These are phyloP conservation scores for Gaultheria prostrata DNA, from an alignment of 148 eudicot species.

Conservation along the genomic window DNA sequence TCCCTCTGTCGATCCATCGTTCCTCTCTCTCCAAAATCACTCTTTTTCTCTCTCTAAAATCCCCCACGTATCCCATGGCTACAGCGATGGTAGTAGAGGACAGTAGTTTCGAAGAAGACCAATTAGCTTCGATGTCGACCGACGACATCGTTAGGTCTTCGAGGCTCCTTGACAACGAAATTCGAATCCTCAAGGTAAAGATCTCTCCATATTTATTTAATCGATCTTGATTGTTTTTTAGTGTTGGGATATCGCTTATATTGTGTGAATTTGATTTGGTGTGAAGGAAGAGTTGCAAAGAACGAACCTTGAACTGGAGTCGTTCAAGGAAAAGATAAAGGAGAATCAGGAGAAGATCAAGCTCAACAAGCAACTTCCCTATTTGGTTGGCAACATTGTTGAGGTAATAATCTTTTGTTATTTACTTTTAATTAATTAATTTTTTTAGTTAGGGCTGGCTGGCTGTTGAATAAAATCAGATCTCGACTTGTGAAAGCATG, in stretches of 20 bases:
- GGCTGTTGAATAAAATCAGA: not conserved
- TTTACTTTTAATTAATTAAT: not conserved
- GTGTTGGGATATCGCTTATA: not conserved
- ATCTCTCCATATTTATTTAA: not conserved
- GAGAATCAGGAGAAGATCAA: constrained; percentile 98
- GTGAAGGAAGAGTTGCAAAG: constrained; percentile 80
- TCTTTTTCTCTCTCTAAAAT: constrained; percentile 9
- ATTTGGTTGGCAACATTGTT: constrained; percentile 90
- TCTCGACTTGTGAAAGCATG: not conserved
- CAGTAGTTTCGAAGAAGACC: constrained; percentile 63
- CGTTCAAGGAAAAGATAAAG: constrained; percentile 80
- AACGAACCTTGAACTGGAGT: constrained; percentile 68
- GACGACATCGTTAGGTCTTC: constrained; percentile 75
- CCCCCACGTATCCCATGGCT: constrained; percentile 42
- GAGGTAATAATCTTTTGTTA: constrained; percentile 43
- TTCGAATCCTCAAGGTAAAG: constrained; percentile 66
- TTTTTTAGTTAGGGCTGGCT: not conserved
- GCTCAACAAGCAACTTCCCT: constrained; percentile 94
- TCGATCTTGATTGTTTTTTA: not conserved
- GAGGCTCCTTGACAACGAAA: constrained; percentile 84
- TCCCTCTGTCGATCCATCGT: not conserved
- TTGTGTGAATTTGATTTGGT: not conserved
- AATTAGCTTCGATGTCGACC: constrained; percentile 68
- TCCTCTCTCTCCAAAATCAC: not conserved
- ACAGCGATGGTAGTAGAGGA: constrained; percentile 80